Evolutionary conservation across 768 basidiomycete genomes (phyloP).

Genomic region (Leccinellum albellum): DNA sequence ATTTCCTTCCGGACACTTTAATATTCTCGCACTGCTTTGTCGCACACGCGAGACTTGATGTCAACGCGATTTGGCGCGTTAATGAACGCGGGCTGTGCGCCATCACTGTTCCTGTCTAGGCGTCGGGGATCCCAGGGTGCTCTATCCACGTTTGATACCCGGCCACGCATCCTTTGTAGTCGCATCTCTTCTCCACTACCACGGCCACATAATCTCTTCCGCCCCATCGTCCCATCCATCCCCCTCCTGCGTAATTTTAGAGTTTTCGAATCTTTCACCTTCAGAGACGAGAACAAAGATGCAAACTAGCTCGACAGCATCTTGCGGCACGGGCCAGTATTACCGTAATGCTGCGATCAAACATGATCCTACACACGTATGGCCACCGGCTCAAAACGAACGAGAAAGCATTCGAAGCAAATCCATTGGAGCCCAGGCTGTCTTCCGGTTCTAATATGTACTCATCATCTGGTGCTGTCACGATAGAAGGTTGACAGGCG

Average conservation of each 20-base stretch:
- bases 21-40: constrained; percentile 3
- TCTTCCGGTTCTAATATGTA: not conserved
- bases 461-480: not conserved
- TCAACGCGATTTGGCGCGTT: constrained; percentile 5
- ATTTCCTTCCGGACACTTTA: too few relatives aligned
- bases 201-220: not conserved
- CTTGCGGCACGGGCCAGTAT: not conserved
- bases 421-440: not conserved
- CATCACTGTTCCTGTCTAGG: not conserved
- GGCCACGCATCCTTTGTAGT: not conserved
- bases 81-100: constrained; percentile 17
- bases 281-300: not conserved
- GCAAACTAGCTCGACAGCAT: not conserved
- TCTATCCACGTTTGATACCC: not conserved
- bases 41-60: constrained; percentile 2
- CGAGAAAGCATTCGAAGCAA: not conserved
- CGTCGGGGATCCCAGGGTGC: not conserved
- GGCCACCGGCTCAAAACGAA: not conserved
- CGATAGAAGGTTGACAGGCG: not conserved
- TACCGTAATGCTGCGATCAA: constrained; percentile 17
- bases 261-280: not conserved
- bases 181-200: not conserved
- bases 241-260: not conserved
- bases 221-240: not conserved
- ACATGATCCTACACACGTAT: constrained; percentile 4